These are phyloP conservation scores for Penicillium decumbens DNA, from an alignment of 2,329 filamentous ascomycete genomes.

Conservation along the genomic window DNA sequence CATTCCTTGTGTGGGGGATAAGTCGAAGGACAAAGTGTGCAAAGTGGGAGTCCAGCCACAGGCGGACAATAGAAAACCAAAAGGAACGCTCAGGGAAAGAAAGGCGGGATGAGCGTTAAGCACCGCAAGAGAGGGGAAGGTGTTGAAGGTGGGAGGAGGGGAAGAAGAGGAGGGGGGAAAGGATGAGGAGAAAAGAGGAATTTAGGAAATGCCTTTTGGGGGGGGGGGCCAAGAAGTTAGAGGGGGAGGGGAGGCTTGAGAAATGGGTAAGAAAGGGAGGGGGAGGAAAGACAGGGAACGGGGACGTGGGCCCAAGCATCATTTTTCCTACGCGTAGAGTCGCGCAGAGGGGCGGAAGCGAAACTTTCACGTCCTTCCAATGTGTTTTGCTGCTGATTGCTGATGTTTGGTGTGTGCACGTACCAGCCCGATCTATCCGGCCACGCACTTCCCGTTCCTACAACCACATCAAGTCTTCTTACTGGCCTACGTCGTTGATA, in stretches of 20 bases:
- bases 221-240: conserved; percentile 6
- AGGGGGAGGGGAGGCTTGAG: conserved; percentile 4
- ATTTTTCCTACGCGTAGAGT: conserved; percentile 19
- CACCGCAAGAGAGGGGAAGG: conserved; percentile 19
- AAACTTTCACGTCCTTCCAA: conserved; percentile 8
- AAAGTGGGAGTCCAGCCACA: conserved; percentile 40
- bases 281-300: conserved; percentile 13
- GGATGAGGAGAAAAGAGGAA: conserved; percentile 24
- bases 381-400: not conserved
- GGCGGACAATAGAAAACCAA: conserved; percentile 28
- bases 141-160: conserved; percentile 19
- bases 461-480: conserved; percentile 6
- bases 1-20: conserved; percentile 40
- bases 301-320: conserved; percentile 23
- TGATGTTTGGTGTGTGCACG: not conserved
- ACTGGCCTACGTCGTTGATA: not conserved
- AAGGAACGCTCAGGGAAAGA: conserved; percentile 20
- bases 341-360: conserved; percentile 18
- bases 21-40: conserved; percentile 10
- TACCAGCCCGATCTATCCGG: conserved; percentile 6
- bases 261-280: conserved; percentile 14
- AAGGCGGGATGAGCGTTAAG: conserved; percentile 24
- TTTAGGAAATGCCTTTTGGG: conserved; percentile 15
- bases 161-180: conserved; percentile 16
- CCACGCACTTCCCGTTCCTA: conserved; percentile 23